These are phyloP conservation scores for Phytophthora capsici DNA, from an alignment of 352 stramenopile species.

Conservation along the genomic window DNA sequence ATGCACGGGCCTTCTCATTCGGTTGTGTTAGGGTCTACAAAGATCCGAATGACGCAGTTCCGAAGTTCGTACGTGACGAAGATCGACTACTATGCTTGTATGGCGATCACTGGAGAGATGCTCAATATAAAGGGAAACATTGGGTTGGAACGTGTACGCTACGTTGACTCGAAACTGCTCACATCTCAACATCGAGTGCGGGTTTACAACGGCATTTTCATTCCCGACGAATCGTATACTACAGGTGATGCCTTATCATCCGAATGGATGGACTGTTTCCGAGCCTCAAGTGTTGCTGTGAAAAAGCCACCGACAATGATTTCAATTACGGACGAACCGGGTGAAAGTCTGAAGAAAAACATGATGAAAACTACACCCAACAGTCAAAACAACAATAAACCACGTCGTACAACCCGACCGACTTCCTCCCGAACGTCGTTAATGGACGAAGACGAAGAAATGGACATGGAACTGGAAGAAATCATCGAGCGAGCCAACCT, in stretches of 20 bases:
- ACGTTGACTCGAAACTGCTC: conserved; percentile 74
- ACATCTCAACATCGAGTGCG: conserved; percentile 67
- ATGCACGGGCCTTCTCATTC: conserved; percentile 49
- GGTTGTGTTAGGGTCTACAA: conserved; percentile 70
- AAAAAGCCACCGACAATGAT: conserved; percentile 1
- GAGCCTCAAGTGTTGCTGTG: conserved; percentile 39
- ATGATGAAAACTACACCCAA: not conserved
- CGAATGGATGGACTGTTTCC: conserved; percentile 87
- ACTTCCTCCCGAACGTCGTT: conserved; percentile 48
- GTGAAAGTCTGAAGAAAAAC: conserved; percentile 1
- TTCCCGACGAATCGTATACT: conserved; percentile 72
- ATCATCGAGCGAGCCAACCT: conserved; percentile 65
- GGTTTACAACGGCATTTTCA: conserved; percentile 71
- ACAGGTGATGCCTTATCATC: conserved; percentile 67
- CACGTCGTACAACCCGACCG: conserved; percentile 5
- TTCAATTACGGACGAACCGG: not conserved
- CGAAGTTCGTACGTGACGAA: conserved; percentile 86
- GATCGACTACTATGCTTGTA: conserved; percentile 85
- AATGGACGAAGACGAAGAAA: conserved; percentile 58
- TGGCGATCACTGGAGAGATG: conserved; percentile 79
- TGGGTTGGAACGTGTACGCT: conserved; percentile 74
- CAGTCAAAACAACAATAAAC: conserved; percentile 1
- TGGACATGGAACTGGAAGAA: conserved; percentile 73
- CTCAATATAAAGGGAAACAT: conserved; percentile 89
- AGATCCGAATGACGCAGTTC: conserved; percentile 83